Percentiles rank a stretch among this genome's conserved stretches.
phyloP scores from a whole-genome alignment of 345 rosid species.

The Citrus medica region DNA sequence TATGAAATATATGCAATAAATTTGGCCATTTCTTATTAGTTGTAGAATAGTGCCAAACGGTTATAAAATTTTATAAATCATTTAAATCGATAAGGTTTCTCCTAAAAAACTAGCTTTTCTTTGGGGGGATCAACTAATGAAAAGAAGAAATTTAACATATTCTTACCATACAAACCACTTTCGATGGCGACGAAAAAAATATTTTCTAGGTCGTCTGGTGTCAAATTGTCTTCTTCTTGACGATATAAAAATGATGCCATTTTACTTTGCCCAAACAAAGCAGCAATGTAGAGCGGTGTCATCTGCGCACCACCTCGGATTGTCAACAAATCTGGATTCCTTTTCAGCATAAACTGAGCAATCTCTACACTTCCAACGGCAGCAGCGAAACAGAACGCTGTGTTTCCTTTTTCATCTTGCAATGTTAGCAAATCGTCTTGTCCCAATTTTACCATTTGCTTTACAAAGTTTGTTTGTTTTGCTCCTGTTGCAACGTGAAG shows the following conservation, averaged over 20 bases:
- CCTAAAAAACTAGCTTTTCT: no score
- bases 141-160: neutral
- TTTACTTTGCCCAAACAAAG: neutral
- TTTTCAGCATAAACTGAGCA: no score
- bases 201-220: neutral
- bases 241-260: neutral
- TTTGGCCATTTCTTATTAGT: no score
- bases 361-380: neutral
- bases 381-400: neutral
- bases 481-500: neutral
- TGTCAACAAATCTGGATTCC: neutral
- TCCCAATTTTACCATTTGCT: slow-evolving; percentile 5
- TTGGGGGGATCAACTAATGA: no score
- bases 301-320: neutral
- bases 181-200: neutral
- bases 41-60: no score
- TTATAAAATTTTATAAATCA: neutral
- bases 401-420: neutral
- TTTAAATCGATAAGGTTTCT: no score
- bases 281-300: slow-evolving; percentile 3
- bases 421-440: neutral
- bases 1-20: no score
- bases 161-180: slow-evolving; percentile 3
- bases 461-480: slow-evolving; percentile 5
- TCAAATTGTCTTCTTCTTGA: neutral